Evolutionary conservation across 805 yeast species (phyloP), one percentile per base, ranked within the genome.

Genomic region (Brettanomyces sp.): DNA sequence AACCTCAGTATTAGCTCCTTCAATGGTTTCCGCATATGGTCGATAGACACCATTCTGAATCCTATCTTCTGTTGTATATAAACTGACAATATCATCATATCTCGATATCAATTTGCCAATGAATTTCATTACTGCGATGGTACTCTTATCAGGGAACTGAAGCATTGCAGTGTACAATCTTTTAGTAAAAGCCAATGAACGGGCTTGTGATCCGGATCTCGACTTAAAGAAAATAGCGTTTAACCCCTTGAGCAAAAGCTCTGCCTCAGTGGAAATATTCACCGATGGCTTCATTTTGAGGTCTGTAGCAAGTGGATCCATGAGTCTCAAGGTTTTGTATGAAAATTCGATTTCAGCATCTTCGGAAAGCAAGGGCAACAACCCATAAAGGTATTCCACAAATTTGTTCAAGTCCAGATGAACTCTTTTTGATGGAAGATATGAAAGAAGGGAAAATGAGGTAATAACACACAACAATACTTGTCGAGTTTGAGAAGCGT

Each of bases 331-430:
- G 1, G 95, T 72, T 60, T 85, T 86, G 61, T 85, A 87, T 2
- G 95, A 81, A 48, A 86, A 81, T 60, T 90, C 98, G 46, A 93
- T 69, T 49, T 88, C 95, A 4, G 91, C 75, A 60, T 90, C 95
- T 45, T 84, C 63, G 0, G 90, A 73, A 36, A 90, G 64, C 42
- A 80, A 79, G 33, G 82, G 79, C 40, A 91, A 63, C 6, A 88
- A 59, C 1, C 78, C 63, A 58, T 91, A 91, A 38, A 93, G 69
- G 12, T 84, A 79, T 48, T 83, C 80, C 36, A 90, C 78, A 58
- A 93, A 93, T 48, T 77, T 77, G 22, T 95, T 77, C 51, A 93
- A 70, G 62, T 93, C 99, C 45, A 90, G 77, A 23, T 82, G 80
- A 45, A 90, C 76, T 56, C 82, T 84, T 63, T 75, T 79, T 28